These are phyloP conservation scores for Saturnispora besseyi DNA, from an alignment of 805 yeast species.

Conservation along the genomic window DNA sequence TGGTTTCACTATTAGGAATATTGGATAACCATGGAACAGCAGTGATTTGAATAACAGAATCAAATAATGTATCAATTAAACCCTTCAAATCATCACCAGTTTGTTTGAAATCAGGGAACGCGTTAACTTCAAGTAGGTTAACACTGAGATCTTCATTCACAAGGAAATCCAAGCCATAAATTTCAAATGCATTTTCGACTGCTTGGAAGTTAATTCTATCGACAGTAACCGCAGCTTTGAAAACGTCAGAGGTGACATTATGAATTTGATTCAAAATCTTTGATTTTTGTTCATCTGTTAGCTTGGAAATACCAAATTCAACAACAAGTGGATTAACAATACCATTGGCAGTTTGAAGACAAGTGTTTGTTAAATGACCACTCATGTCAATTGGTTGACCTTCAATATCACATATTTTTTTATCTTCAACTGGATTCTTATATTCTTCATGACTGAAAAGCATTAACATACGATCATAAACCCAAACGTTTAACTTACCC, in stretches of 20 bases:
- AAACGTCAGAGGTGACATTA: conserved; percentile 57
- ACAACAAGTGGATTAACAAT: conserved; percentile 36
- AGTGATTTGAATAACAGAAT: conserved; percentile 17
- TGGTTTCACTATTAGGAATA: background rate
- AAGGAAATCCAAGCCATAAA: conserved; percentile 83
- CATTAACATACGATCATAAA: conserved; percentile 71
- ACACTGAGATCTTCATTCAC: conserved; percentile 51
- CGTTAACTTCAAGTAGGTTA: conserved; percentile 71
- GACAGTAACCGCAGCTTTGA: conserved; percentile 69
- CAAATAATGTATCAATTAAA: conserved; percentile 59
- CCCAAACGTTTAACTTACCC: conserved; percentile 71
- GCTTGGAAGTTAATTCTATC: conserved; percentile 85
- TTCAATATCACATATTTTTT: conserved; percentile 20
- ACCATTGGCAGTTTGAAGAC: conserved; percentile 49
- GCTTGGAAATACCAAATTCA: conserved; percentile 47
- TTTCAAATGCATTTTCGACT: conserved; percentile 69
- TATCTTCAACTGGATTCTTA: conserved; percentile 22
- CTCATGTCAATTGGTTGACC: conserved; percentile 37
- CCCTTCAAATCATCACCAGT: conserved; percentile 71
- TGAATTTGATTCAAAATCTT: conserved; percentile 48
- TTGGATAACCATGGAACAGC: conserved; percentile 5
- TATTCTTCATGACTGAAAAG: conserved; percentile 63
- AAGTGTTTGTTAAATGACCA: conserved; percentile 90
- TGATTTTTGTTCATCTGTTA: conserved; percentile 29
- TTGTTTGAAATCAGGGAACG: conserved; percentile 95